A percentile compares a stretch with the other conserved stretches of the same genome.
Conservation (phyloP, 768 basidiomycete species). For the Phanerochaete sordida region DNA sequence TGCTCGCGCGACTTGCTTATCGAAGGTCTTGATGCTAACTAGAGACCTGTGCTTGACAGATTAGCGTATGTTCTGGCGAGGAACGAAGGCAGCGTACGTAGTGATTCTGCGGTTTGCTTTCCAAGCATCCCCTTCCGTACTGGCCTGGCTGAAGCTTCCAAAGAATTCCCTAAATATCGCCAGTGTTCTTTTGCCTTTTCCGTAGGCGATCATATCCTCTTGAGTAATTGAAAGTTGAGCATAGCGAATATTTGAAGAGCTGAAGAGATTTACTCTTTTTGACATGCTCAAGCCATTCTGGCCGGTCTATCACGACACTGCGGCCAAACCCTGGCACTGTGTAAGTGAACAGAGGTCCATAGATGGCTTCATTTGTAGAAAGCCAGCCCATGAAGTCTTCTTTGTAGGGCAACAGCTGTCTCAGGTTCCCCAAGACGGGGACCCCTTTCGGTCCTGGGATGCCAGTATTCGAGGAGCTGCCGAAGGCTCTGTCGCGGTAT, state of each 20-base stretch:
- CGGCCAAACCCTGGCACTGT: constrained; percentile 16
- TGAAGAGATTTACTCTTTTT: constrained; percentile 5
- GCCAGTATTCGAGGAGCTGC: too few species aligned
- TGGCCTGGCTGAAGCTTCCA: neutral
- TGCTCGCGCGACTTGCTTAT: neutral
- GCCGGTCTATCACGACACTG: constrained; percentile 15
- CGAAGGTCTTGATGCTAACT: neutral
- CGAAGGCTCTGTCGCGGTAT: too few species aligned
- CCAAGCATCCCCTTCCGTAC: neutral
- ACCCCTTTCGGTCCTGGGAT: too few species aligned
- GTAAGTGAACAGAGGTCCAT: constrained; percentile 16
- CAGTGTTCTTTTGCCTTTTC: neutral
- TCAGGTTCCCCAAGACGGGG: too few species aligned
- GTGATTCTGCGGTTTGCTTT: neutral
- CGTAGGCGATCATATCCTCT: constrained; percentile 6
- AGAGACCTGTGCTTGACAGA: neutral
- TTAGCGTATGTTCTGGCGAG: neutral
- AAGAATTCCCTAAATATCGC: neutral
- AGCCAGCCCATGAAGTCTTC: too few species aligned
- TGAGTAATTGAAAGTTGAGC: neutral
- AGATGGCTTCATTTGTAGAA: neutral
- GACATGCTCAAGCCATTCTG: constrained; percentile 19
- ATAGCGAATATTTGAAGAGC: neutral
- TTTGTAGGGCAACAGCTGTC: too few species aligned
- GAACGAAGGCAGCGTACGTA: neutral